Base-by-base conservation (phyloP, 768 basidiomycete species). In the Dentipellis sp. region DNA sequence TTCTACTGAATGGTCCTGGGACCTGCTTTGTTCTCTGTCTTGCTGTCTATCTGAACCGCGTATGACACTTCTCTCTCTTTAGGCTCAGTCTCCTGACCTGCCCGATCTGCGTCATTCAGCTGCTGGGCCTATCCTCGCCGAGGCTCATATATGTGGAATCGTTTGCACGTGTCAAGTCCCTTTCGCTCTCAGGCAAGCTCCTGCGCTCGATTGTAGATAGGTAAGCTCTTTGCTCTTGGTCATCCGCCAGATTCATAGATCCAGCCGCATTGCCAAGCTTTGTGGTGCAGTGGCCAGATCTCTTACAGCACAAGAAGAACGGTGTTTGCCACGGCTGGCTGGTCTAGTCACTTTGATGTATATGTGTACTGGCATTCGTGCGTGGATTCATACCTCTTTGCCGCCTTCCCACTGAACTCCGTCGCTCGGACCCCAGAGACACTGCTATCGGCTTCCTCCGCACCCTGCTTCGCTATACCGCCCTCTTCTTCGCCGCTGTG, bases 1-100 rank as follows among this genome's bases (percentile, higher is more conserved):
- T 99, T 50, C 72, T 99, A 52, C 70, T 98, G 29, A 98, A 98
- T 68, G 97, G 97, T 1, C 97, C 97, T 0, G 95, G 97, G 14
- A 97, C 95, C 6, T 94, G 91, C 66, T 82, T 94, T 36, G 73
- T 86, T 5, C 75, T 98, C 6, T 91, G 87, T 56, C 57, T 79
- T 14, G 83, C 88, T 0, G 78, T 83, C 12, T 85, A 82, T 65
- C 56, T 91, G 45, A 86, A 86, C 62, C 82, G 80, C 69, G 93
- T 90, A 66, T 62, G 81, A 72, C 12, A 4, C 5, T 55, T 48
- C 38, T 47, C 50, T 37, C 17, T 49, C 29, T 29, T 46, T 19
- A 29, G 29, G 29, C 29, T 29, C 29, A 29, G 19, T 42, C 23
- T 56, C 19, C 39, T 50, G 49, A 48, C n/a, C 22, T 40, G 11